Evolutionary conservation across 257 asterid species (phyloP), one percentile per base, ranked within the genome.

Genomic region (Prunella vulgaris): DNA sequence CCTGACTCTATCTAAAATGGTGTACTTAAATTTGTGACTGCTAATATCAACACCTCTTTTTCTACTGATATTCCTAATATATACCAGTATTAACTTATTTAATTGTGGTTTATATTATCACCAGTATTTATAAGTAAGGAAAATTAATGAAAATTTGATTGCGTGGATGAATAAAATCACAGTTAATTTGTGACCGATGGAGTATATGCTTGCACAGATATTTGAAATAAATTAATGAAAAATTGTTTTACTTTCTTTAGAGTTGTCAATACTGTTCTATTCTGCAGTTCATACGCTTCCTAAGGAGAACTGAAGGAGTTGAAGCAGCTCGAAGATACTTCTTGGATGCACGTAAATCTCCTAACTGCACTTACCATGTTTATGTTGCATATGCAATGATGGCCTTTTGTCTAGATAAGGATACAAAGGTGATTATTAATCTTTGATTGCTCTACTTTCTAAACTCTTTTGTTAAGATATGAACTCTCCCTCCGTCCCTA

Each of bases 361-460:
- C 97, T 35, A 87, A 79, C 65, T 94, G 99, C 90, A 91, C 93
- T 52, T 94, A 91, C 86, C 99, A 94, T 82, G 93, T 94, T 35
- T 94, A 83, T 81, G 96, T 94, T 76, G 99, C 99, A 76, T 89
- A 94, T 74, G 99, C 99, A 56, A 87, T 79, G 93, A 87, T 94
- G 97, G 96, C 96, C 40, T 94, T 90, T 78, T 94, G 99, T 84
- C 96, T 83, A 20, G 97, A 94, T 72, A 94, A 94, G 88, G 97
- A 94, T 74, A 88, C 96, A 53, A 89, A 94, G 99, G 99, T 94
- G 81, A 83, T 65, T 77, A 24, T 57, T 60, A 69, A n/a, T 51
- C 68, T 13, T 67, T n/a, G 32, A 1, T 18, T 71, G 33, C 10
- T 59, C 54, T 58, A 17, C 17, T 25, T 49, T 62, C 33, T 56